phyloP scores from a whole-genome alignment of 371 early-diverging fungal species.

The Nematocida sp. region DNA sequence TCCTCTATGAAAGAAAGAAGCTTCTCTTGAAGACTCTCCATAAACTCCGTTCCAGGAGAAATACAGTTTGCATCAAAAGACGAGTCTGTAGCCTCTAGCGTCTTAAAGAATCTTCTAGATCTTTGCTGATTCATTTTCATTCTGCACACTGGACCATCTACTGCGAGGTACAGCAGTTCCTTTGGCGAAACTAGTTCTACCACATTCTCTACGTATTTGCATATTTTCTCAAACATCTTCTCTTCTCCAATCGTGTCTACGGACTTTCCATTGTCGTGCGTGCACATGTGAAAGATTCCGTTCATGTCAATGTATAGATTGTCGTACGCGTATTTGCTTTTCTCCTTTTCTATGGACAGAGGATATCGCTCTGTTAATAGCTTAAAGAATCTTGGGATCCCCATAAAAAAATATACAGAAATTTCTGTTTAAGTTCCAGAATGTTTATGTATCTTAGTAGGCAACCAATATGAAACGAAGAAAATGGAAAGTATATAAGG shows the following conservation, averaged over 20 bases:
- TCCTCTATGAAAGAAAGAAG: background rate
- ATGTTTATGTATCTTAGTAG: slow-evolving; percentile 11
- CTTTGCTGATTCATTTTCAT: slow-evolving; percentile 37
- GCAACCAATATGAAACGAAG: slow-evolving; percentile 20
- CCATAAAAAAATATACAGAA: slow-evolving; percentile 3
- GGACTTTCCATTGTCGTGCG: slow-evolving; percentile 13
- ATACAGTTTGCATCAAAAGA: slow-evolving; percentile 23
- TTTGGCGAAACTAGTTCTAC: background rate
- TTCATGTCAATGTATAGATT: slow-evolving; percentile 27
- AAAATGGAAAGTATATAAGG: slow-evolving; percentile 9
- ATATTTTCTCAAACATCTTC: background rate
- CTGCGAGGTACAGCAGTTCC: background rate
- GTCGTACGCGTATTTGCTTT: background rate
- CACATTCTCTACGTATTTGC: slow-evolving; percentile 1
- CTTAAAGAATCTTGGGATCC: slow-evolving; percentile 26
- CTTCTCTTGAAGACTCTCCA: slow-evolving; percentile 4
- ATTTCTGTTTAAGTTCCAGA: background rate
- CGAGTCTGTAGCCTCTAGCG: background rate
- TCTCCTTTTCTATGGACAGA: slow-evolving; percentile 3
- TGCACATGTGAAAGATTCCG: slow-evolving; percentile 11
- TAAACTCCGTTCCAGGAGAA: slow-evolving; percentile 27
- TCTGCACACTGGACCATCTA: slow-evolving; percentile 14
- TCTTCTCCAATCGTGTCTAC: background rate
- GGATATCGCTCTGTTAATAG: slow-evolving; percentile 14
- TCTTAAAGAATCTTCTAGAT: slow-evolving; percentile 7